Percentiles rank a stretch among this genome's conserved stretches.
phyloP scores from a whole-genome alignment of 352 stramenopile genomes.

The Plasmopara halstedii region DNA sequence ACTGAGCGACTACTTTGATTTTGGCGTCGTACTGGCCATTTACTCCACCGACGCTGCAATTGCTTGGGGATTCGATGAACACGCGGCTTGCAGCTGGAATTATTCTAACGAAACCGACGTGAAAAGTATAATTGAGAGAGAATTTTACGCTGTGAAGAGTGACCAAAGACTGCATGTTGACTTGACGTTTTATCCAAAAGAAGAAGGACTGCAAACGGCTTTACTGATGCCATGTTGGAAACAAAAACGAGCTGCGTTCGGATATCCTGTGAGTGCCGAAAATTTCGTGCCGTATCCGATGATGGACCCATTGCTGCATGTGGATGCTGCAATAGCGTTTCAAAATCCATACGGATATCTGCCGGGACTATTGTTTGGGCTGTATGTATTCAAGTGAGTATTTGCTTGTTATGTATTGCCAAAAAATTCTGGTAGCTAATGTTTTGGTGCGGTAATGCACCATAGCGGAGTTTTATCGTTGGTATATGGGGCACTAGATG shows the following conservation, averaged over 20 bases:
- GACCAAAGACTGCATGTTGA: conserved; percentile 32
- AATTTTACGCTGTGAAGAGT: conserved; percentile 45
- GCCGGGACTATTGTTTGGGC: conserved; percentile 65
- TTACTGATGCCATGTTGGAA: conserved; percentile 74
- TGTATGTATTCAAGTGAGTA: conserved; percentile 81
- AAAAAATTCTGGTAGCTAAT: conserved; percentile 5
- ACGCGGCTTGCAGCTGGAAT: conserved; percentile 47
- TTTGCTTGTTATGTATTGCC: not conserved
- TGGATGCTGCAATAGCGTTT: conserved; percentile 63
- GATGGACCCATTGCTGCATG: conserved; percentile 52
- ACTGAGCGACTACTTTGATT: conserved; percentile 75
- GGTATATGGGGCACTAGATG: conserved; percentile 60
- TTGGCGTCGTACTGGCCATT: conserved; percentile 52
- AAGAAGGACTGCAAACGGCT: conserved; percentile 54
- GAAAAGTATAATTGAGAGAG: conserved; percentile 38
- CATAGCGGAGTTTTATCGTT: conserved; percentile 57
- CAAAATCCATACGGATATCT: conserved; percentile 80
- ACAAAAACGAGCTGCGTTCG: conserved; percentile 72
- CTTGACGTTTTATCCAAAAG: conserved; percentile 40
- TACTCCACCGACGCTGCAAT: conserved; percentile 44
- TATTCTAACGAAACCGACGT: conserved; percentile 43
- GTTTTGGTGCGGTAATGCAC: conserved; percentile 4
- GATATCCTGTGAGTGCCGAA: conserved; percentile 66
- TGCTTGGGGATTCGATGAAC: conserved; percentile 42
- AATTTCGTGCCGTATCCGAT: conserved; percentile 69